Evolutionary conservation across 441 rosid species (phyloP).

Genomic region (Isatis lusitanica): DNA sequence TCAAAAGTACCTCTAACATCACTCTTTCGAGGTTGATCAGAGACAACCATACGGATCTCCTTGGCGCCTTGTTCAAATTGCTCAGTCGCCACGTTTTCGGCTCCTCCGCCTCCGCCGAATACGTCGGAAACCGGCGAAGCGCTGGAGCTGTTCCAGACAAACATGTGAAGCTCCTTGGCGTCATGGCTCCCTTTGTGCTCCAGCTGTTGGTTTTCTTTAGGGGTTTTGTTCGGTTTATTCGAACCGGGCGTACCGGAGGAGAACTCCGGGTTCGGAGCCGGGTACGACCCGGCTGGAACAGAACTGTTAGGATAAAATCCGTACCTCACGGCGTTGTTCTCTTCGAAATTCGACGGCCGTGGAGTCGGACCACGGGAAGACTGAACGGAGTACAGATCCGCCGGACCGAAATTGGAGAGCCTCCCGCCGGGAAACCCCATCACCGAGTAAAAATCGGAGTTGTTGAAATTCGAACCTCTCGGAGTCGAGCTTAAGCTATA

Average conservation of each 20-base stretch:
- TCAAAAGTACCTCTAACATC: conserved; percentile 54
- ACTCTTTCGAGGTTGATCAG: conserved; percentile 74
- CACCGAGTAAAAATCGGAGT: conserved; percentile 61
- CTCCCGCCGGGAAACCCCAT: conserved; percentile 73
- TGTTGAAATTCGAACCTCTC: conserved; percentile 65
- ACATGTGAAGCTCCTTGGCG: conserved; percentile 81
- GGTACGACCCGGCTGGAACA: conserved; percentile 45
- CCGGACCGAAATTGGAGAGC: conserved; percentile 60
- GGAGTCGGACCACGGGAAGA: conserved; percentile 79
- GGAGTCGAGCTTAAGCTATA: conserved; percentile 70
- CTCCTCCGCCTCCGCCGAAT: conserved; percentile 58
- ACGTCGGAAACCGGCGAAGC: conserved; percentile 65
- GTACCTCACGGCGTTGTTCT: conserved; percentile 47
- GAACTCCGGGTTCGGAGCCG: conserved; percentile 58
- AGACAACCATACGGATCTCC: conserved; percentile 87
- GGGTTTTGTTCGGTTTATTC: conserved; percentile 26
- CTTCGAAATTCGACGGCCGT: conserved; percentile 68
- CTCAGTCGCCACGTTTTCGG: conserved; percentile 57
- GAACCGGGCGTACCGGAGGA: conserved; percentile 30
- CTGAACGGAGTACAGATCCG: conserved; percentile 71
- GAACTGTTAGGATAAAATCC: conserved; percentile 74
- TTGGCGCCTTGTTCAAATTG: conserved; percentile 85
- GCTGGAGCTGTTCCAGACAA: conserved; percentile 69
- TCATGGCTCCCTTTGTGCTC: conserved; percentile 48
- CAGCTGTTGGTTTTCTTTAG: conserved; percentile 35